phyloP scores from a whole-genome alignment of 139 green algal species.

The Bryopsis sp. region DNA sequence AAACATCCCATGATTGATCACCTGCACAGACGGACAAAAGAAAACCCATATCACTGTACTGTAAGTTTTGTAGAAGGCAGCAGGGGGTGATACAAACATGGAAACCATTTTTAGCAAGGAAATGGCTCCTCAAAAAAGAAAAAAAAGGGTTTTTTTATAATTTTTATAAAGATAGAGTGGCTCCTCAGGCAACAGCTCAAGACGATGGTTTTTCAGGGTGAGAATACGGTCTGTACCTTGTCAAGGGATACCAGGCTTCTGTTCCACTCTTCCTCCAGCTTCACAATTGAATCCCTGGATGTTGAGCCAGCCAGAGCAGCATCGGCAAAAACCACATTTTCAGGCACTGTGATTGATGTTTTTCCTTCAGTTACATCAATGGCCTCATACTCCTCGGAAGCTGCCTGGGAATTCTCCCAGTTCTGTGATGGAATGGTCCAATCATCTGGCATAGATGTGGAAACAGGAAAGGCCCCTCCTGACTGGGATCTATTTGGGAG shows the following conservation, averaged over 20 bases:
- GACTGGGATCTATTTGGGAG: background rate
- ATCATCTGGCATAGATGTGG: background rate
- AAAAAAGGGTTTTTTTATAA: too few species aligned
- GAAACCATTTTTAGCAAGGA: too few species aligned
- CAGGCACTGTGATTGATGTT: background rate
- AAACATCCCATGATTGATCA: too few species aligned
- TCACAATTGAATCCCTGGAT: background rate
- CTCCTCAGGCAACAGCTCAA: too few species aligned
- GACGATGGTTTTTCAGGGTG: too few species aligned
- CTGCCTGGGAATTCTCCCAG: background rate
- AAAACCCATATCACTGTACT: too few species aligned
- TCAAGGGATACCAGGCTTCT: background rate
- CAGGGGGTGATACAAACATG: too few species aligned
- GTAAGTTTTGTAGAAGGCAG: too few species aligned
- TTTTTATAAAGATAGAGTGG: too few species aligned
- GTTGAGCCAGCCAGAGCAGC: background rate
- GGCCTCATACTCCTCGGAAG: too few species aligned
- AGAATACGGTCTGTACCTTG: too few species aligned
- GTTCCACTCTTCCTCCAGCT: conserved; percentile 7
- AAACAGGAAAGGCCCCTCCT: background rate
- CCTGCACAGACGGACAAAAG: too few species aligned
- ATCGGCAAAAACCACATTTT: background rate
- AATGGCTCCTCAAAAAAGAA: background rate
- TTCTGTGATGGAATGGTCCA: background rate
- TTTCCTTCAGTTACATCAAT: background rate